These are phyloP conservation scores for Mrakiaceae sp. DNA, from an alignment of 1,284 basidiomycete species.

Conservation along the genomic window DNA sequence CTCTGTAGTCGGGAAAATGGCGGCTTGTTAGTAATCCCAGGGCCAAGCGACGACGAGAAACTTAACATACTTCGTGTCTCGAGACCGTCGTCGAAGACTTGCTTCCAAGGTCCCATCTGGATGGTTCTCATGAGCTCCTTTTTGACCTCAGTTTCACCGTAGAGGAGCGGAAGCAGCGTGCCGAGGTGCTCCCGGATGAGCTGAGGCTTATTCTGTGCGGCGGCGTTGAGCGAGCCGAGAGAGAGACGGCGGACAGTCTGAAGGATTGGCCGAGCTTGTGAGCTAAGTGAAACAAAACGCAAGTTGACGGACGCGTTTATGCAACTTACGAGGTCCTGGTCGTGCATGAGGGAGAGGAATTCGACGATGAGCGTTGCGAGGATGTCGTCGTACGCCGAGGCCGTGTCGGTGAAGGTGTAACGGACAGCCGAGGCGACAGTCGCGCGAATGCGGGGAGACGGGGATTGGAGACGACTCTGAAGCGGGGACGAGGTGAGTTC, in stretches of 20 bases:
- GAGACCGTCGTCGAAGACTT: slow-evolving; percentile 84
- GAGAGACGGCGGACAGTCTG: slow-evolving; percentile 78
- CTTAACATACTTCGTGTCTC: slow-evolving; percentile 50
- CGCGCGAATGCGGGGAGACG: slow-evolving; percentile 58
- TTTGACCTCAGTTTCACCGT: slow-evolving; percentile 71
- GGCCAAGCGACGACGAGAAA: not conserved
- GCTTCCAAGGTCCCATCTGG: slow-evolving; percentile 97
- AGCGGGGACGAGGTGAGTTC: slow-evolving; percentile 15
- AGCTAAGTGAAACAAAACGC: not conserved
- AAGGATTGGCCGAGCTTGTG: not conserved
- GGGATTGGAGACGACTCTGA: slow-evolving; percentile 47
- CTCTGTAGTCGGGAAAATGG: slow-evolving; percentile 32
- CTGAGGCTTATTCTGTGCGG: slow-evolving; percentile 85
- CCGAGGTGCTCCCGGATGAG: slow-evolving; percentile 75
- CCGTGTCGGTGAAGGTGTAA: slow-evolving; percentile 85
- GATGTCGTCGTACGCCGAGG: slow-evolving; percentile 72
- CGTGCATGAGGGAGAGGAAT: slow-evolving; percentile 77
- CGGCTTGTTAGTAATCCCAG: not conserved
- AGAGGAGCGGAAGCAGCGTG: slow-evolving; percentile 67
- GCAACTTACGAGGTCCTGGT: slow-evolving; percentile 62
- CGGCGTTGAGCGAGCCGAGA: slow-evolving; percentile 80
- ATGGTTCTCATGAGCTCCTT: slow-evolving; percentile 78
- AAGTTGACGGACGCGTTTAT: no score
- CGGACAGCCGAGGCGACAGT: slow-evolving; percentile 88
- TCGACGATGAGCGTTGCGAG: slow-evolving; percentile 76